Evolutionary conservation across 192 early-diverging fungal species (phyloP).

Genomic region (Spizellomyces punctatus): DNA sequence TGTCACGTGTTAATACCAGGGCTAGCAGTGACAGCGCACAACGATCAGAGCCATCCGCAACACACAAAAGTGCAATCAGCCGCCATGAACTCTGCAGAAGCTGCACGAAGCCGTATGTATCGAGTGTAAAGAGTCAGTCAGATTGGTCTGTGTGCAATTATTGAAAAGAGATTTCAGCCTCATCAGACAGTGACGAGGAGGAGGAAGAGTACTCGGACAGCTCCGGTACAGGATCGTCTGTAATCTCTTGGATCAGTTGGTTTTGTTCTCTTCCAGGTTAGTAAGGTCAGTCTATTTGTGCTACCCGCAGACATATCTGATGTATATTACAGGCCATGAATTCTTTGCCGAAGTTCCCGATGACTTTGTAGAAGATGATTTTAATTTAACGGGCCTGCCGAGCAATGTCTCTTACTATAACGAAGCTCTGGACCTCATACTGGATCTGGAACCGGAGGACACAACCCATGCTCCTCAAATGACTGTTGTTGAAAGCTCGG

Average conservation of each 20-base stretch:
- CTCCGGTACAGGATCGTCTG: constrained; percentile 39
- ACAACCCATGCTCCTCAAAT: constrained; percentile 40
- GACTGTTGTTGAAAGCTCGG: constrained; percentile 78
- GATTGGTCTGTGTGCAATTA: too few species aligned
- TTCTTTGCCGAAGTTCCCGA: constrained; percentile 57
- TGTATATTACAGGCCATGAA: constrained; percentile 43
- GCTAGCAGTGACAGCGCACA: too few species aligned
- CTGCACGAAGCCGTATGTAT: too few species aligned
- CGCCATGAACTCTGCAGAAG: too few species aligned
- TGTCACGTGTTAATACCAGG: too few species aligned
- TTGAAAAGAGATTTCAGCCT: too few species aligned
- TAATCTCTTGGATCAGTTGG: constrained; percentile 62
- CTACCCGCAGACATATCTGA: neutral
- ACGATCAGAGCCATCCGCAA: too few species aligned
- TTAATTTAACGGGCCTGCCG: constrained; percentile 94
- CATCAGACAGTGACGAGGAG: neutral
- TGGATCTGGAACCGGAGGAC: constrained; percentile 68
- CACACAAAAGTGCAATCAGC: too few species aligned
- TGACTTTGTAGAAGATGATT: constrained; percentile 87
- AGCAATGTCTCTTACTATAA: constrained; percentile 81
- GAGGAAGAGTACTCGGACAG: neutral
- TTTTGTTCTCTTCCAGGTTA: constrained; percentile 62
- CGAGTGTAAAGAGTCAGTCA: too few species aligned
- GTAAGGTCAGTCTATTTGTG: neutral
- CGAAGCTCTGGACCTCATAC: constrained; percentile 93